These are phyloP conservation scores for Pichia terricola DNA, from an alignment of 1,139 yeast species.

Conservation along the genomic window DNA sequence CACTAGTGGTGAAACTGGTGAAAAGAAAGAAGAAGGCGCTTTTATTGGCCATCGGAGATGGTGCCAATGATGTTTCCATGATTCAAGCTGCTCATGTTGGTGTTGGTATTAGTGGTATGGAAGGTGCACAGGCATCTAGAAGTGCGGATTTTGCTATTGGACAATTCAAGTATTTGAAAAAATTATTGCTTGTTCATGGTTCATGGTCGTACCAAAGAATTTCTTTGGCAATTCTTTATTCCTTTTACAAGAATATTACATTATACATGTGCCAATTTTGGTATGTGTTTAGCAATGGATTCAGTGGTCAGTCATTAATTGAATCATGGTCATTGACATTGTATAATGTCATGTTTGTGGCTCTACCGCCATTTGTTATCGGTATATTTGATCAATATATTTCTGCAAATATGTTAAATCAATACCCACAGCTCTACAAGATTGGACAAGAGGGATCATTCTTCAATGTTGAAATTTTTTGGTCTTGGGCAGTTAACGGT, in stretches of 20 bases:
- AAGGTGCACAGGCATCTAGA: slow-evolving; percentile 99
- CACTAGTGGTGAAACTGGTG: slow-evolving; percentile 88
- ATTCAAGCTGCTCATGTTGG: slow-evolving; percentile 99
- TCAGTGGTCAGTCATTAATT: slow-evolving; percentile 89
- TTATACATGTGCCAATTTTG: slow-evolving; percentile 97
- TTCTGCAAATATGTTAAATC: slow-evolving; percentile 76
- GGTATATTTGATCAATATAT: slow-evolving; percentile 97
- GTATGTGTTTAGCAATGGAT: slow-evolving; percentile 89
- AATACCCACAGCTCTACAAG: slow-evolving; percentile 88
- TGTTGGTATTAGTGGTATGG: slow-evolving; percentile 97
- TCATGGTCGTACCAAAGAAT: slow-evolving; percentile 96
- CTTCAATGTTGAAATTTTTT: slow-evolving; percentile 83
- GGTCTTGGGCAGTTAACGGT: slow-evolving; percentile 97
- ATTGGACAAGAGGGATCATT: slow-evolving; percentile 83
- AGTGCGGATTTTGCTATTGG: slow-evolving; percentile 97
- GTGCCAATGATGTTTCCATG: slow-evolving; percentile 98
- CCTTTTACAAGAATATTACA: slow-evolving; percentile 92
- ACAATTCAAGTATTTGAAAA: slow-evolving; percentile 79
- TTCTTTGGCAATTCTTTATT: slow-evolving; percentile 83
- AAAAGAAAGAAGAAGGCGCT: slow-evolving; percentile 70
- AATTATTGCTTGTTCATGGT: slow-evolving; percentile 85
- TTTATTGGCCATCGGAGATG: slow-evolving; percentile 92
- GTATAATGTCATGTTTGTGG: slow-evolving; percentile 93
- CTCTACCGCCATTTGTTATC: slow-evolving; percentile 87
- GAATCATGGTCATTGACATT: slow-evolving; percentile 98